phyloP scores from a whole-genome alignment of 2,329 filamentous ascomycete genomes.

The Lachnellula hyalina region DNA sequence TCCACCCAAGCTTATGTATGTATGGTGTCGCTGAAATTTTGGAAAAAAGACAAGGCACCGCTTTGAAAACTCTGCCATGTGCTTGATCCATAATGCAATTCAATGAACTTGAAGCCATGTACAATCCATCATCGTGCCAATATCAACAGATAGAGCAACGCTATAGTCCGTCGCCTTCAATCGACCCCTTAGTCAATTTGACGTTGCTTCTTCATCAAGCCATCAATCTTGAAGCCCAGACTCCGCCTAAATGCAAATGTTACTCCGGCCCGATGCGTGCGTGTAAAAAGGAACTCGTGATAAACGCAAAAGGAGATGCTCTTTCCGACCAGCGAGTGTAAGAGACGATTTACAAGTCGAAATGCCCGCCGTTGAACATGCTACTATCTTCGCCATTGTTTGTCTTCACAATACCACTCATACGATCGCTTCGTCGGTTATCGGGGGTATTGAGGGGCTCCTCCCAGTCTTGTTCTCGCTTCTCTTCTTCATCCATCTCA shows the following conservation, averaged over 20 bases:
- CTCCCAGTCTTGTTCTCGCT: slow-evolving; percentile 36
- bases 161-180: not conserved
- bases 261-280: slow-evolving; percentile 26
- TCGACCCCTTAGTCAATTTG: not conserved
- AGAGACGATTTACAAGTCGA: slow-evolving; percentile 50
- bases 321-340: slow-evolving; percentile 7
- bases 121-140: not conserved
- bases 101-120: not conserved
- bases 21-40: too few relatives aligned
- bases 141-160: not conserved
- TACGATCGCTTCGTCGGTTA: slow-evolving; percentile 45
- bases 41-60: too few relatives aligned
- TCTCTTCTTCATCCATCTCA: slow-evolving; percentile 57
- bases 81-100: not conserved
- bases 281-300: slow-evolving; percentile 14
- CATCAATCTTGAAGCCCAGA: slow-evolving; percentile 6
- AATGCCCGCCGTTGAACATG: slow-evolving; percentile 57
- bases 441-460: slow-evolving; percentile 40
- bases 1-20: not conserved
- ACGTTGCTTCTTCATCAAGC: not conserved
- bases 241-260: slow-evolving; percentile 26
- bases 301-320: slow-evolving; percentile 8
- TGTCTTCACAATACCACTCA: slow-evolving; percentile 59
- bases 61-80: too few relatives aligned
- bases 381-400: slow-evolving; percentile 51